These are phyloP conservation scores for Hygrocybe coccinea DNA, from an alignment of 768 basidiomycete species.

Conservation along the genomic window DNA sequence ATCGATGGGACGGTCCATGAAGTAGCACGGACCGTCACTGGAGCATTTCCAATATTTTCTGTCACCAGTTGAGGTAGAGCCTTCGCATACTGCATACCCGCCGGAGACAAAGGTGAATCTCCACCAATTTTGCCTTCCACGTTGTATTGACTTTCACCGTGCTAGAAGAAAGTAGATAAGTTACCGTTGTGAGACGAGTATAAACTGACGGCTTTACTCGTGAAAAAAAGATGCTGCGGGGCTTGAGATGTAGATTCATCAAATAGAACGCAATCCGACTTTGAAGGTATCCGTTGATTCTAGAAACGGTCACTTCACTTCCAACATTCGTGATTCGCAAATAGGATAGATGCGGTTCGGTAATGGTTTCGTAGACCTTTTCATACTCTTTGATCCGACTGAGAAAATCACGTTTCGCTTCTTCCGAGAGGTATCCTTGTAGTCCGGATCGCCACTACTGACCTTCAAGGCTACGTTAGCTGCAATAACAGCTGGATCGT, in stretches of 20 bases:
- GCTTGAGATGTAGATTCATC: slow-evolving; percentile 97
- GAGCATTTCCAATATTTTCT: slow-evolving; percentile 85
- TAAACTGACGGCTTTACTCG: slow-evolving; percentile 58
- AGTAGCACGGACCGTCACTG: slow-evolving; percentile 61
- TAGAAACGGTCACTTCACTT: slow-evolving; percentile 74
- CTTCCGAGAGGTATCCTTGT: slow-evolving; percentile 83
- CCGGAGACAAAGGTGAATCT: slow-evolving; percentile 82
- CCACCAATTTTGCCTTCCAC: slow-evolving; percentile 96
- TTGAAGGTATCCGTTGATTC: slow-evolving; percentile 92
- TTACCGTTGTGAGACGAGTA: neutral
- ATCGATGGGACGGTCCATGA: neutral
- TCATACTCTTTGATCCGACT: slow-evolving; percentile 92
- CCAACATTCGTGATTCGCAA: slow-evolving; percentile 93
- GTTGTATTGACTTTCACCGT: slow-evolving; percentile 97
- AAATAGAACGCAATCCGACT: slow-evolving; percentile 97
- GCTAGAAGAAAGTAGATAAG: slow-evolving; percentile 46
- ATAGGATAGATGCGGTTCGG: slow-evolving; percentile 85
- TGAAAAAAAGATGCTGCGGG: slow-evolving; percentile 93
- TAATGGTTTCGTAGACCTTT: slow-evolving; percentile 90
- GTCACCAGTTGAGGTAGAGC: slow-evolving; percentile 84
- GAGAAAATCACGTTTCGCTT: slow-evolving; percentile 85
- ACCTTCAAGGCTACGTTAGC: slow-evolving; percentile 97
- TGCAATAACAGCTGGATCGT: slow-evolving; percentile 90
- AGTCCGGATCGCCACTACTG: slow-evolving; percentile 94
- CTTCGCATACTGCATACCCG: slow-evolving; percentile 78